Evolutionary conservation across 495 filamentous ascomycete species (phyloP).

Genomic region (Penicillium chermesinum): DNA sequence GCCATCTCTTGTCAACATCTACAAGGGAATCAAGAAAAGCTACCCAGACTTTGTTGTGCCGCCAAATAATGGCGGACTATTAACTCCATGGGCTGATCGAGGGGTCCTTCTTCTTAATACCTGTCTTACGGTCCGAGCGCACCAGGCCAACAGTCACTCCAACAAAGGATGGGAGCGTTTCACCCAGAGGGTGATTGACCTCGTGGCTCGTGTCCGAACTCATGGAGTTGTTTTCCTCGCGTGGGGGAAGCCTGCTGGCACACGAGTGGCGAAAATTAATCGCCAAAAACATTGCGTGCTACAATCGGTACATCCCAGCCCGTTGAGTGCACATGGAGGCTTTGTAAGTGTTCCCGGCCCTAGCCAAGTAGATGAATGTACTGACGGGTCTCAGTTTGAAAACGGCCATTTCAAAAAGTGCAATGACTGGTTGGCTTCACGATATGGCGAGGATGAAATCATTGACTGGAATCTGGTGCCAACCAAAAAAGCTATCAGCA

Average conservation of each 20-base stretch:
- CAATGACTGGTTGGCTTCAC: constrained; percentile 77
- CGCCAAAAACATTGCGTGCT: constrained; percentile 68
- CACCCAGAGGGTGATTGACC: constrained; percentile 85
- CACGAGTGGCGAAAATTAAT: constrained; percentile 67
- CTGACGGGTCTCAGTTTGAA: constrained; percentile 50
- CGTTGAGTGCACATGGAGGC: constrained; percentile 70
- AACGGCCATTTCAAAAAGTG: constrained; percentile 83
- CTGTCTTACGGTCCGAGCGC: constrained; percentile 83
- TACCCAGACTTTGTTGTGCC: constrained; percentile 76
- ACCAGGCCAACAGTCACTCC: constrained; percentile 76
- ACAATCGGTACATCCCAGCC: constrained; percentile 85
- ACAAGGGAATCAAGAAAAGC: constrained; percentile 75
- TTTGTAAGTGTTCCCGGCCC: constrained; percentile 48
- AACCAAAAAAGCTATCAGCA: constrained; percentile 12
- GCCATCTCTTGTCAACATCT: constrained; percentile 87
- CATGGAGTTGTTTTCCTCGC: constrained; percentile 89
- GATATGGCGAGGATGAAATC: constrained; percentile 71
- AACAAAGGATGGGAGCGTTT: constrained; percentile 87
- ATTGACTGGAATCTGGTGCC: constrained; percentile 81
- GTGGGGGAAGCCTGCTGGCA: constrained; percentile 79
- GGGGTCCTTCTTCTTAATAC: constrained; percentile 92
- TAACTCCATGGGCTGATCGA: constrained; percentile 88
- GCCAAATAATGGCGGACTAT: constrained; percentile 67
- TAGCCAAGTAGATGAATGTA: neutral
- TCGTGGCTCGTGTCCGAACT: constrained; percentile 67